Evolutionary conservation across 2,329 filamentous ascomycete genomes (phyloP).

Genomic region (Calonectria crousiana): DNA sequence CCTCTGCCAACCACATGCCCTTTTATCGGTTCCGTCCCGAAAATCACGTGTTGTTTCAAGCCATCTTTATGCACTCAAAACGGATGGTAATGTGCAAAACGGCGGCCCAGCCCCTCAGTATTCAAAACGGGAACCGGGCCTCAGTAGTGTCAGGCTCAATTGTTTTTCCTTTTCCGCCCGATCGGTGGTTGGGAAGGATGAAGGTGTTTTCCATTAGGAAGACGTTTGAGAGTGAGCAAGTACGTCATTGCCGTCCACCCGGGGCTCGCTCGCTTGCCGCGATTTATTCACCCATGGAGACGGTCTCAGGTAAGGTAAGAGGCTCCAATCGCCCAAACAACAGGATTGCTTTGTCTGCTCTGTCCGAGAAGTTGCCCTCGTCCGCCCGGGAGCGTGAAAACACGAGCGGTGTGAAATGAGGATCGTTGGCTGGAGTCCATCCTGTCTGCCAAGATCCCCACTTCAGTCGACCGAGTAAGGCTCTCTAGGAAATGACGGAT

Average conservation of each 20-base stretch:
- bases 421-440: background rate
- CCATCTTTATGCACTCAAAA: slow-evolving; percentile 2
- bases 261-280: slow-evolving; percentile 1
- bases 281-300: background rate
- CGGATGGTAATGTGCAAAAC: background rate
- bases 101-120: background rate
- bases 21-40: background rate
- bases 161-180: background rate
- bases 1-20: background rate
- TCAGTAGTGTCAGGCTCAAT: background rate
- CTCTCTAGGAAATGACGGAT: background rate
- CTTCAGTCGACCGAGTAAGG: background rate
- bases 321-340: background rate
- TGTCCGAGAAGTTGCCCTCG: background rate
- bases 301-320: slow-evolving; percentile 10
- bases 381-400: background rate
- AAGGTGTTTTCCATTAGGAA: background rate
- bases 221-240: background rate
- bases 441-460: background rate
- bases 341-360: background rate
- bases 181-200: background rate
- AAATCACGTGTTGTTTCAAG: slow-evolving; percentile 5
- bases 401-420: background rate
- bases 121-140: background rate
- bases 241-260: background rate